Evolutionary conservation across 106 monocot genomes (phyloP).

Genomic region (Dendrobium huoshanense): DNA sequence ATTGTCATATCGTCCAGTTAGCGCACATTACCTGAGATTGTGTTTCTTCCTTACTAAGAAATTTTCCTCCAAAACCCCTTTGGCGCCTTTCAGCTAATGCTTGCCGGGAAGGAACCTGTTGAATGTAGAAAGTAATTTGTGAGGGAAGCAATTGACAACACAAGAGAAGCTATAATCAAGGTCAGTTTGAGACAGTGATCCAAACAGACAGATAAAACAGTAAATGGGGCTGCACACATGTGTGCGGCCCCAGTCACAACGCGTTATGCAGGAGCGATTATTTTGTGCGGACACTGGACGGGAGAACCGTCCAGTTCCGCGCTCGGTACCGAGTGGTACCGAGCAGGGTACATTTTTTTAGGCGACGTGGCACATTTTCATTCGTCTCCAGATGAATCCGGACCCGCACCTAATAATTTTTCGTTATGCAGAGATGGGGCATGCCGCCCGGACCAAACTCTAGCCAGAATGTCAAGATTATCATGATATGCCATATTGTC

Average conservation of each 20-base stretch:
- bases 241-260: no score
- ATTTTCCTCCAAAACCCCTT: conserved; percentile 60
- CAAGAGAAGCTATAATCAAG: not conserved
- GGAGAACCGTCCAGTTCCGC: no score
- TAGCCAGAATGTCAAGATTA: not conserved
- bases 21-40: conserved; percentile 23
- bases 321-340: no score
- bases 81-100: conserved; percentile 67
- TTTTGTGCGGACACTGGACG: no score
- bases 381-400: no score
- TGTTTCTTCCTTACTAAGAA: conserved; percentile 59
- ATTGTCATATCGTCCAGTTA: not conserved
- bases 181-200: not conserved
- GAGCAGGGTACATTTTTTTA: no score
- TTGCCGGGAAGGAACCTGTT: conserved; percentile 63
- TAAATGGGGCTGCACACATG: not conserved
- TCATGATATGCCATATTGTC: not conserved
- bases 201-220: not conserved
- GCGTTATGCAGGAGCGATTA: not conserved
- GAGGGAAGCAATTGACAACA: not conserved
- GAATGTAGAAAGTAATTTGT: not conserved
- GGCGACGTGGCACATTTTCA: no score
- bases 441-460: not conserved
- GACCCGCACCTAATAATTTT: no score
- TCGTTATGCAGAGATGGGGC: not conserved